Conservation (phyloP, 805 yeast species). For the Starmerella bombi region DNA sequence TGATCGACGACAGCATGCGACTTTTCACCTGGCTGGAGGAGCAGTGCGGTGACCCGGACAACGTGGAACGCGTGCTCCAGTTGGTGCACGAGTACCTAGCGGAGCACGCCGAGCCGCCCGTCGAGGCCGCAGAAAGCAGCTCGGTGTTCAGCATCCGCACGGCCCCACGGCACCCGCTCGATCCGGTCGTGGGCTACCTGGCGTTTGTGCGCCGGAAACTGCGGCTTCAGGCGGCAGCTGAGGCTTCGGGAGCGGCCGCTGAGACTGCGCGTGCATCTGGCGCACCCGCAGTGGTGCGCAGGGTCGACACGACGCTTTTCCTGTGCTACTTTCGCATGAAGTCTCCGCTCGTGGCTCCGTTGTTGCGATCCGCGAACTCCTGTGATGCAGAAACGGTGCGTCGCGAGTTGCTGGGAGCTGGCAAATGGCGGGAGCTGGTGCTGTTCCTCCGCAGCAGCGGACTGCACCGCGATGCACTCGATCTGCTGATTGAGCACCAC, state of each 20-base stretch:
- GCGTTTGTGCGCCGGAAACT: constrained; percentile 14
- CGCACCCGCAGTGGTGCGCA: too few relatives aligned
- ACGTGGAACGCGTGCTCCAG: neutral
- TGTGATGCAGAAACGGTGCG: constrained; percentile 58
- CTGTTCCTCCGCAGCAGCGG: constrained; percentile 60
- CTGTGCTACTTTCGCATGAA: constrained; percentile 55
- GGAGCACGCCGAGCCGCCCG: neutral
- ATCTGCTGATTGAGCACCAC: constrained; percentile 36
- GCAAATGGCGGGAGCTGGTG: constrained; percentile 51
- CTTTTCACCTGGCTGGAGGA: constrained; percentile 12
- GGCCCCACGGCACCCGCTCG: constrained; percentile 5
- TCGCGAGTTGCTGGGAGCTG: constrained; percentile 34
- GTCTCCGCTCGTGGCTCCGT: constrained; percentile 67
- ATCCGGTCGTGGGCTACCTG: constrained; percentile 13
- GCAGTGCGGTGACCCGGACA: constrained; percentile 5
- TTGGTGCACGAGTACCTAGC: neutral
- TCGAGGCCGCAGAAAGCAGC: neutral
- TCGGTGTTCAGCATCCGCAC: neutral
- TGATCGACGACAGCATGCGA: constrained; percentile 12
- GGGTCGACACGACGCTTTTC: constrained; percentile 69
- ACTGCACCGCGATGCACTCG: constrained; percentile 51
- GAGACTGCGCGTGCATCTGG: too few relatives aligned
- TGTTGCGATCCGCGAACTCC: constrained; percentile 59
- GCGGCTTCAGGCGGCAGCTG: constrained; percentile 5
- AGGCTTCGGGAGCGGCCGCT: neutral